Evolutionary conservation across 2,329 filamentous ascomycete species (phyloP).

Genomic region (Phyllachora maydis): DNA sequence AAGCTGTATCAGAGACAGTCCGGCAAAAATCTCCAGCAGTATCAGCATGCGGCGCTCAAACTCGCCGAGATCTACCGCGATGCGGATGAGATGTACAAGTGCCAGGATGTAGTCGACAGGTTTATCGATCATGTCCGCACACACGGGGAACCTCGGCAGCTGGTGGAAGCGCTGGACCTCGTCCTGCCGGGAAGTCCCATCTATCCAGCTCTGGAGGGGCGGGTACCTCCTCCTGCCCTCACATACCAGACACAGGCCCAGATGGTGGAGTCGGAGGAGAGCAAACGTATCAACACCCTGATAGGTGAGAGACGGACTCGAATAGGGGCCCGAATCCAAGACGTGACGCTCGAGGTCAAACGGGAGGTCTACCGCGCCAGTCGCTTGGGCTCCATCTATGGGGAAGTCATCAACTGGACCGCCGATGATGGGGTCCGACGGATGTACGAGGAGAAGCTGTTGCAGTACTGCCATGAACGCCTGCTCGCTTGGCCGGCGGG

Average conservation of each 20-base stretch:
- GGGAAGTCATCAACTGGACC: conserved; percentile 75
- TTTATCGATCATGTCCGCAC: conserved; percentile 55
- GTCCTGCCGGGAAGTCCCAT: conserved; percentile 64
- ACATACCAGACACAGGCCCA: conserved; percentile 71
- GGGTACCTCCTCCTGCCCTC: conserved; percentile 56
- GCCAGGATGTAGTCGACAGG: conserved; percentile 54
- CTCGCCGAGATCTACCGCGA: conserved; percentile 57
- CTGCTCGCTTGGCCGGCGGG: conserved; percentile 47
- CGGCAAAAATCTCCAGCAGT: conserved; percentile 45
- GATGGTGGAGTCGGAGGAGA: conserved; percentile 70
- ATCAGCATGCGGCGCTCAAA: conserved; percentile 50
- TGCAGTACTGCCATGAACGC: conserved; percentile 62
- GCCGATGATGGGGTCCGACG: conserved; percentile 69
- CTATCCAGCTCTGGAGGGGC: conserved; percentile 66
- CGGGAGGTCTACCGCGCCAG: conserved; percentile 62
- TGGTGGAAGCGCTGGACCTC: conserved; percentile 55
- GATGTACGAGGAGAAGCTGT: conserved; percentile 73
- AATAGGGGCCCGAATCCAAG: conserved; percentile 62
- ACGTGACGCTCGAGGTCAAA: conserved; percentile 76
- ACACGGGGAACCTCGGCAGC: conserved; percentile 51
- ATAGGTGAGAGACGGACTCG: conserved; percentile 79
- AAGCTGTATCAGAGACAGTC: conserved; percentile 69
- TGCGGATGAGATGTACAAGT: conserved; percentile 40
- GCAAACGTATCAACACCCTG: conserved; percentile 70
- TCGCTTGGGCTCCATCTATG: conserved; percentile 61